Percentiles rank a stretch among this genome's conserved stretches.
phyloP scores from a whole-genome alignment of 306 rosid genomes.

The Castanea crenata region DNA sequence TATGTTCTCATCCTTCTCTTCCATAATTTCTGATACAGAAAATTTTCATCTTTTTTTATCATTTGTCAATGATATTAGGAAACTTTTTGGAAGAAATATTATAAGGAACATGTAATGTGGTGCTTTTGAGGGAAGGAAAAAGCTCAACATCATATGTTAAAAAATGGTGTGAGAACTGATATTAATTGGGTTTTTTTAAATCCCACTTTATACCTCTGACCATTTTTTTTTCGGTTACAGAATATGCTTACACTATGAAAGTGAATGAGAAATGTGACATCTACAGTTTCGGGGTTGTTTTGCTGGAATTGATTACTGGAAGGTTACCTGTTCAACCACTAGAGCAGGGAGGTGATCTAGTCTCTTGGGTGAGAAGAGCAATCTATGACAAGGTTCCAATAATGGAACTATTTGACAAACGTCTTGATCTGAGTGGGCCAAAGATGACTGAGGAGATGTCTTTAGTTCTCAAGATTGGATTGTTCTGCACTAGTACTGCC shows the following conservation, averaged over 20 bases:
- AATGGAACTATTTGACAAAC: slow-evolving; percentile 56
- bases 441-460: slow-evolving; percentile 63
- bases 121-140: not conserved
- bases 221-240: slow-evolving; percentile 38
- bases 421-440: slow-evolving; percentile 43
- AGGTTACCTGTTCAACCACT: slow-evolving; percentile 73
- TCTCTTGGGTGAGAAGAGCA: slow-evolving; percentile 60
- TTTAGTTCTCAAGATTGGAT: slow-evolving; percentile 67
- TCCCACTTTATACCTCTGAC: slow-evolving; percentile 7
- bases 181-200: not conserved
- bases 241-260: slow-evolving; percentile 83
- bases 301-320: slow-evolving; percentile 68
- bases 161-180: not conserved
- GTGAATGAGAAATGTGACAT: slow-evolving; percentile 84
- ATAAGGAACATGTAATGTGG: not conserved
- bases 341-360: slow-evolving; percentile 80
- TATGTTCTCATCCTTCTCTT: not conserved
- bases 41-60: not conserved
- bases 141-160: not conserved
- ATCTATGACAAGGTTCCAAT: slow-evolving; percentile 41
- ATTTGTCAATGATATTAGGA: not conserved
- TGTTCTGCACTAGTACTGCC: slow-evolving; percentile 71
- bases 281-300: slow-evolving; percentile 78
- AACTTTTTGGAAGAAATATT: not conserved
- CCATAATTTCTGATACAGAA: not conserved